Evolutionary conservation across 1,139 yeast genomes (phyloP).

Genomic region (Candida sp.): DNA sequence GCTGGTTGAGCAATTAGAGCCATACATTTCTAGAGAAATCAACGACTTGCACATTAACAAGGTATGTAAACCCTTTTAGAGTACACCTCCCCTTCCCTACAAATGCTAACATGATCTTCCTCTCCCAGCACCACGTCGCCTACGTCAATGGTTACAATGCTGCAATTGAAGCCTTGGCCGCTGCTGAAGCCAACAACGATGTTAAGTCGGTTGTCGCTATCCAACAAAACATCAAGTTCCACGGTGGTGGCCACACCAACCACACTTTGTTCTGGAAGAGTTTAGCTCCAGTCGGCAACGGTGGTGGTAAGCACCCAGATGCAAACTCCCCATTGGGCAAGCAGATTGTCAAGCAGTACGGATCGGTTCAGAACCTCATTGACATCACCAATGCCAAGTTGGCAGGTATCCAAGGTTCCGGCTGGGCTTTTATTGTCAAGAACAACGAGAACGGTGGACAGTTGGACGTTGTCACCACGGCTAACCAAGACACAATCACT

Average conservation of each 20-base stretch:
- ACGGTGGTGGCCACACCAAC: slow-evolving; percentile 51
- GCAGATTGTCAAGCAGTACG: slow-evolving; percentile 41
- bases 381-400: slow-evolving; percentile 41
- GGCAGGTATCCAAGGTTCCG: slow-evolving; percentile 52
- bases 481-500: slow-evolving; percentile 49
- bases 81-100: slow-evolving; percentile 4
- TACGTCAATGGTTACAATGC: slow-evolving; percentile 46
- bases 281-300: slow-evolving; percentile 43
- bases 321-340: slow-evolving; percentile 34
- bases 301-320: slow-evolving; percentile 46
- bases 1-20: slow-evolving; percentile 46
- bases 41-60: slow-evolving; percentile 45
- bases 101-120: neutral
- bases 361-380: slow-evolving; percentile 44
- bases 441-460: slow-evolving; percentile 42
- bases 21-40: slow-evolving; percentile 45
- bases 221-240: slow-evolving; percentile 45
- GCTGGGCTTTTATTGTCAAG: slow-evolving; percentile 54
- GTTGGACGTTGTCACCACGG: slow-evolving; percentile 47
- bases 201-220: slow-evolving; percentile 39
- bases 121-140: slow-evolving; percentile 37
- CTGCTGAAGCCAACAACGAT: slow-evolving; percentile 40
- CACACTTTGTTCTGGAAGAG: slow-evolving; percentile 50
- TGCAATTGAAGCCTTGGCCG: slow-evolving; percentile 40
- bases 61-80: slow-evolving; percentile 6